These are phyloP conservation scores for Tricholoma flavovirens DNA, from an alignment of 768 basidiomycete genomes.

Conservation along the genomic window DNA sequence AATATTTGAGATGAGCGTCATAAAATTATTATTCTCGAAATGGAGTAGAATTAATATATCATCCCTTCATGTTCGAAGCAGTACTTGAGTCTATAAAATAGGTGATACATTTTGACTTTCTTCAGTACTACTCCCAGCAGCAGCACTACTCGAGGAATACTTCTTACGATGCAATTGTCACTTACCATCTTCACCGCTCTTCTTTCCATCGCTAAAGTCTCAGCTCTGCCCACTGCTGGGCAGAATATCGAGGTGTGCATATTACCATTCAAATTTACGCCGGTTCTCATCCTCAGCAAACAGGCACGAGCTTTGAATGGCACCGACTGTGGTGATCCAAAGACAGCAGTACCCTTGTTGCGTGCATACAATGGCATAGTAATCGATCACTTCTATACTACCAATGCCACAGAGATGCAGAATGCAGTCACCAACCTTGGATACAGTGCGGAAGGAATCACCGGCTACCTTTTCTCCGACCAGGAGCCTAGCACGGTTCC, in stretches of 20 bases:
- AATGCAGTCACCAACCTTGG: conserved; percentile 10
- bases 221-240: background rate
- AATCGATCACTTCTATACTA: conserved; percentile 13
- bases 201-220: background rate
- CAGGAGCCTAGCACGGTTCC: no score
- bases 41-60: background rate
- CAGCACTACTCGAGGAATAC: background rate
- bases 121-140: background rate
- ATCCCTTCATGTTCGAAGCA: no score
- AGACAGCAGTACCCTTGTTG: conserved; percentile 5
- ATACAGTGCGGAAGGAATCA: conserved; percentile 11
- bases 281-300: background rate
- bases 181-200: background rate
- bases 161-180: background rate
- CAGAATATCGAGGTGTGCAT: background rate
- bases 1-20: background rate
- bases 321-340: conserved; percentile 9
- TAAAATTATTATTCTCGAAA: background rate
- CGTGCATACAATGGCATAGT: background rate
- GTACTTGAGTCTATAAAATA: background rate
- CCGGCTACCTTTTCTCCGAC: conserved; percentile 8
- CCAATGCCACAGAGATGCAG: conserved; percentile 7
- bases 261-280: background rate
- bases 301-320: background rate
- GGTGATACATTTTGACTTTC: background rate